Conservation (phyloP, 306 rosid genomes). For the Citrullus mucosospermus region DNA sequence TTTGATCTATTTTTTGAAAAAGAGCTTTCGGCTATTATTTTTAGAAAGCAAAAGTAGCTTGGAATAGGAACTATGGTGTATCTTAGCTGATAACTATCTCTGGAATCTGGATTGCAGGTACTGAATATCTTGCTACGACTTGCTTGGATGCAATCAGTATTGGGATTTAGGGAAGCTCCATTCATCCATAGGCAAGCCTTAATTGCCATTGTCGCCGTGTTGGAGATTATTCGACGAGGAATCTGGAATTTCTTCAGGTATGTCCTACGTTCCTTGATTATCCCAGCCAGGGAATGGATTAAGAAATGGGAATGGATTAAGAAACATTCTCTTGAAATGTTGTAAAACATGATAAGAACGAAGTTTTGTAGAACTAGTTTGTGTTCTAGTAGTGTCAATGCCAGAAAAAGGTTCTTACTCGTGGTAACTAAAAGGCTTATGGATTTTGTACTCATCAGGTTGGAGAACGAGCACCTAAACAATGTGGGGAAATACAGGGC, state of each 20-base stretch:
- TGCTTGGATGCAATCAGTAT: constrained; percentile 73
- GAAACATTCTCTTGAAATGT: not conserved
- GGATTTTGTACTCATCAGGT: constrained; percentile 18
- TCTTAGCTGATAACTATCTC: not conserved
- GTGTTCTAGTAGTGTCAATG: not conserved
- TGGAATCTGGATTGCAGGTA: constrained; percentile 27
- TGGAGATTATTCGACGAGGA: constrained; percentile 79
- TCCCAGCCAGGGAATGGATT: not conserved
- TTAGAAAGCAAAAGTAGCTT: not conserved
- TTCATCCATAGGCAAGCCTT: constrained; percentile 49
- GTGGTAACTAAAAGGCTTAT: not conserved
- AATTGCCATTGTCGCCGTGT: constrained; percentile 43
- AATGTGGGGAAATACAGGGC: constrained; percentile 69
- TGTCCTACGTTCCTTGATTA: not conserved
- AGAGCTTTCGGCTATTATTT: not conserved
- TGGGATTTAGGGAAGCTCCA: constrained; percentile 37
- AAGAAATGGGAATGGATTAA: not conserved
- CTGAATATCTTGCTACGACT: constrained; percentile 50
- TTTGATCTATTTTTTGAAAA: not conserved
- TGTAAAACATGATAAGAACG: not conserved
- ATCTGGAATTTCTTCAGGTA: constrained; percentile 88
- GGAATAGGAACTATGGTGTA: not conserved
- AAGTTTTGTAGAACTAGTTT: not conserved
- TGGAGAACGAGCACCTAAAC: constrained; percentile 63
- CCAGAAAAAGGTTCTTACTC: not conserved